Base-by-base conservation (phyloP, 768 basidiomycete species). In the Pulveroboletus sp. region DNA sequence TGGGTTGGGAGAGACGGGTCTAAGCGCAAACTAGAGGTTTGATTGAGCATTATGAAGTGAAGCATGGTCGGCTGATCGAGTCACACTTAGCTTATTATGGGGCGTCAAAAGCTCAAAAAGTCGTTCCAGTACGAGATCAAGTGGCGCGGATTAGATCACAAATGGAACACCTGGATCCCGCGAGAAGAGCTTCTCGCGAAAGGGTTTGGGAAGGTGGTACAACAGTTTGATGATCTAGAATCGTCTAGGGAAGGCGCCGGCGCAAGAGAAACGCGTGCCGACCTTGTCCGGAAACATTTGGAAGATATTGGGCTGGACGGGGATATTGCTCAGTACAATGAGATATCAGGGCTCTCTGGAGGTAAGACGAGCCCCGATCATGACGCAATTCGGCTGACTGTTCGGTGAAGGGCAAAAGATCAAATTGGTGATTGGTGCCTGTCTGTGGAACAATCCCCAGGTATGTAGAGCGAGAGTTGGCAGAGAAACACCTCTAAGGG, bases 301-400 rank as follows among this genome's bases (percentile, higher is more conserved):
- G 93, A 97, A 69, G 94, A 94, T 57, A 91, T 98, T 56, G 95
- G 94, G 31, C 77, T 98, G 33, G 92, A 97, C 71, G 94, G 94
- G 36, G 92, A 97, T 72, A 97, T 97, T 51, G 94, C 94, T 11
- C 92, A 97, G 69, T 97, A 98, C 72, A 95, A 97, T 63, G 94
- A 98, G 72, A 94, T 97, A 63, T 81, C 82, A 31, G 94, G 95
- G 33, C 73, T 97, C 38, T 94, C 91, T 16, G 95, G 95, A 69
- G 94, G 94, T 84, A 64, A 56, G 73, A 53, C 16, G 34, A 49
- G 42, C 12, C 52, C 19, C 44, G 38, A 34, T 37, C 42, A 47
- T 58, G 58, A 44, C 48, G 31, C 36, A 32, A 49, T 21, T 49
- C 38, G 37, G 45, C 25, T 59, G 46, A 53, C 51, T 45, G 44